Base-by-base conservation (phyloP, 2,329 filamentous ascomycete species). In the Penicillium glabrum region DNA sequence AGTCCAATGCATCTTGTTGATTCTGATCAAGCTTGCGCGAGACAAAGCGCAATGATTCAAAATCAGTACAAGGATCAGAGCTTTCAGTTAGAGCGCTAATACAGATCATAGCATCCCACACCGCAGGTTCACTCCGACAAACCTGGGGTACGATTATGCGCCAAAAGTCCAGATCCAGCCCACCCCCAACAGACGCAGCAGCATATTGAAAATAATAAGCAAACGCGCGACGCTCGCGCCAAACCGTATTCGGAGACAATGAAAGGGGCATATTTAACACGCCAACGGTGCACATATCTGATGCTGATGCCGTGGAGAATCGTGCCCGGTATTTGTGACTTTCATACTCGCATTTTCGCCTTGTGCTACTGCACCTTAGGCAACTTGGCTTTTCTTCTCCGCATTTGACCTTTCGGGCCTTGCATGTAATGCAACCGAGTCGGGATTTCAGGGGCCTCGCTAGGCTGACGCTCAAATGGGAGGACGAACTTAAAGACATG, bases 91-190 rank as follows among this genome's bases (percentile, higher is more conserved):
- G 56, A 11, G 69, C 62, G 53, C 73, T 73, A n/a, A 75, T 68
- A 5, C 72, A 63, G 29, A 73, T 70, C 39, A 75, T 69, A 16
- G 73, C 69, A 64, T 76, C 71, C 72, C 74, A 75, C 3, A 77
- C 71, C 5, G 72, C 71, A 4, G 72, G 67, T 49, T 75, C 71
- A 29, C 53, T 66, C 13, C 68, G 70, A 45, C 72, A 74, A 14
- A 75, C 61, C 43, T 70, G 70, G 3, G 73, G 73, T 5, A 77
- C 64, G 29, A 71, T 54, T 1, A 61, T 69, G n/a, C 63, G 59
- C 74, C 74, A 76, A 51, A 77, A 75, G 29, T 68, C 65, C 26
- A 64, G 49, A 60, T 76, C 74, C 10, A 75, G 51, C 4, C 59
- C 65, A 19, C 74, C 74, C 2, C 70, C 69, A 21, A 76, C 59